phyloP scores from a whole-genome alignment of 1,284 basidiomycete species.

The Psilocybe mexicana region DNA sequence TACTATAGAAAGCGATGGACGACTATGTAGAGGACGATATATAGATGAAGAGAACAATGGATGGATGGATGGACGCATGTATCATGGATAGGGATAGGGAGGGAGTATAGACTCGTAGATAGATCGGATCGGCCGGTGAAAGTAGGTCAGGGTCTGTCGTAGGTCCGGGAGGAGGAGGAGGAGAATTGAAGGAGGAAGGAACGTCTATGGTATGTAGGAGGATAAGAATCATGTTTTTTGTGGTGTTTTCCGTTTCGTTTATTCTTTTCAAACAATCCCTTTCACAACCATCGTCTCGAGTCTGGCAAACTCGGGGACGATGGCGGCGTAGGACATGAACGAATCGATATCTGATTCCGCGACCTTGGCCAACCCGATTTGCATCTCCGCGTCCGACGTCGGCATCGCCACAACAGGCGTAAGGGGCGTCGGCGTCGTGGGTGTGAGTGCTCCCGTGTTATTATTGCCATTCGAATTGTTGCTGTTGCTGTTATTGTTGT shows the following conservation, averaged over 20 bases:
- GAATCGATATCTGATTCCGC: conserved; percentile 81
- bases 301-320: conserved; percentile 79
- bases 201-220: neutral
- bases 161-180: neutral
- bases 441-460: conserved; percentile 26
- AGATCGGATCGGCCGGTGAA: no score
- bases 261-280: conserved; percentile 38
- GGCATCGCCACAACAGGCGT: conserved; percentile 69
- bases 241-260: neutral
- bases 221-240: no score
- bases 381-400: conserved; percentile 68
- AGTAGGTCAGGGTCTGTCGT: no score
- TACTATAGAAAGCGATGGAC: conserved; percentile 6
- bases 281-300: conserved; percentile 76
- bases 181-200: neutral
- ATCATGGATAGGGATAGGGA: no score
- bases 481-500: neutral
- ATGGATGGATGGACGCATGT: neutral
- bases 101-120: no score
- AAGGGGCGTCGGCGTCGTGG: conserved; percentile 52
- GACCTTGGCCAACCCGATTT: conserved; percentile 75
- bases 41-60: neutral
- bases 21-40: neutral
- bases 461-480: conserved; percentile 7
- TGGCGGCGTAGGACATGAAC: conserved; percentile 79